These are phyloP conservation scores for Cylindricascospora bacillispora DNA, from an alignment of 1,139 yeast species.

Conservation along the genomic window DNA sequence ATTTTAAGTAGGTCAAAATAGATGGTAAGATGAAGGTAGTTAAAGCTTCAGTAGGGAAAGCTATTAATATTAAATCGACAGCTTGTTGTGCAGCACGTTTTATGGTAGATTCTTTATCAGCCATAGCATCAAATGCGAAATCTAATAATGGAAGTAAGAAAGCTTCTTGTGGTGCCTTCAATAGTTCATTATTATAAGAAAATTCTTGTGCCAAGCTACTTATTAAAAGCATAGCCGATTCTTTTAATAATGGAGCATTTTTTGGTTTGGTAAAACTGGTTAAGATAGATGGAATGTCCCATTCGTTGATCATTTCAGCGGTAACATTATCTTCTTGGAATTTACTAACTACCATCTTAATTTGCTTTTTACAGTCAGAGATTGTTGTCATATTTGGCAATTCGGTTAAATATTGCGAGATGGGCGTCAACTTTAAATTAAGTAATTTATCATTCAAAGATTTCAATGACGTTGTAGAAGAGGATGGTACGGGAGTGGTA, in stretches of 20 bases:
- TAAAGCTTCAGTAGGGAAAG: constrained; percentile 70
- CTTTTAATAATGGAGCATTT: constrained; percentile 61
- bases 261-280: constrained; percentile 61
- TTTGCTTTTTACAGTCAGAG: constrained; percentile 53
- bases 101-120: constrained; percentile 82
- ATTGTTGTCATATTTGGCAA: constrained; percentile 47
- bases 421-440: constrained; percentile 57
- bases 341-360: constrained; percentile 41
- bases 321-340: constrained; percentile 35
- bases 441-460: constrained; percentile 59
- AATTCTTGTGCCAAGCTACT: constrained; percentile 55
- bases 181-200: constrained; percentile 33
- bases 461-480: constrained; percentile 49
- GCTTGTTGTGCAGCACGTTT: constrained; percentile 71
- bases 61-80: constrained; percentile 50
- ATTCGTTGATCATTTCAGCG: constrained; percentile 37
- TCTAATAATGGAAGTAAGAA: constrained; percentile 48
- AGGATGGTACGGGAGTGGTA: constrained; percentile 22
- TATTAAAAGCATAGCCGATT: constrained; percentile 55
- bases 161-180: constrained; percentile 58
- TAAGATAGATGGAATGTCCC: constrained; percentile 53
- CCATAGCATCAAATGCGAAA: constrained; percentile 48
- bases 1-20: constrained; percentile 53
- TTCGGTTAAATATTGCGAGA: constrained; percentile 44
- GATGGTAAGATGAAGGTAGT: constrained; percentile 55